Percentiles rank a stretch among this genome's conserved stretches.
Conservation (phyloP, 2,329 filamentous ascomycete genomes). For the Aureobasidium sp. region DNA sequence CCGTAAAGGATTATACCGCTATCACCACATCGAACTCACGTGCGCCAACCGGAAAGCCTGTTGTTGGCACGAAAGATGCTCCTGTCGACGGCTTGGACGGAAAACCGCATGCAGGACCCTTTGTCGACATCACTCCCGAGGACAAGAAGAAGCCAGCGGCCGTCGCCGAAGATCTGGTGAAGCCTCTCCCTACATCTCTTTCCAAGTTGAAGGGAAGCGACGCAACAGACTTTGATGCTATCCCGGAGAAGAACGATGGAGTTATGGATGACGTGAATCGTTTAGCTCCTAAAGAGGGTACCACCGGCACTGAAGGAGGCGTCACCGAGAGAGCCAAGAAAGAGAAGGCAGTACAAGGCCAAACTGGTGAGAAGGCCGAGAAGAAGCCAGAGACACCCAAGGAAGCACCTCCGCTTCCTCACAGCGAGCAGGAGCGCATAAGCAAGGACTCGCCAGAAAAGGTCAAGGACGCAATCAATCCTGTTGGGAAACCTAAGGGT, state of each 20-base stretch:
- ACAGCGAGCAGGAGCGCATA: constrained; percentile 69
- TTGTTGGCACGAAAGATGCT: constrained; percentile 61
- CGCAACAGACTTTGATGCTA: constrained; percentile 27
- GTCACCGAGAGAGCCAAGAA: constrained; percentile 81
- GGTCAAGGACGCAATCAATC: constrained; percentile 24
- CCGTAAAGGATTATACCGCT: constrained; percentile 24
- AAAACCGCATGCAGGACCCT: constrained; percentile 82
- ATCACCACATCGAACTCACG: constrained; percentile 7
- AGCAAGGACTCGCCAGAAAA: constrained; percentile 13
- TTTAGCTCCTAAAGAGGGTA: constrained; percentile 69
- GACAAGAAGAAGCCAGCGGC: constrained; percentile 19
- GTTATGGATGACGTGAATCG: constrained; percentile 89
- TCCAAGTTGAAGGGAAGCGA: constrained; percentile 39
- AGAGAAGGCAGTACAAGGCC: constrained; percentile 56
- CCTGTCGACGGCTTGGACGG: constrained; percentile 91
- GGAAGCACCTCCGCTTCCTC: constrained; percentile 71
- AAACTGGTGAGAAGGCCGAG: constrained; percentile 59
- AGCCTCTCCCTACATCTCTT: constrained; percentile 26
- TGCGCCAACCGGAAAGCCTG: constrained; percentile 16
- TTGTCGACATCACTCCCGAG: constrained; percentile 47
- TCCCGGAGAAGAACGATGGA: constrained; percentile 57
- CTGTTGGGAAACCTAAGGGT: constrained; percentile 28
- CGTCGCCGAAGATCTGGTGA: constrained; percentile 13
- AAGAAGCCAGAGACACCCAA: constrained; percentile 79
- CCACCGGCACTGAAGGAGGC: constrained; percentile 79